phyloP scores from a whole-genome alignment of 495 filamentous ascomycete species.

The Neohortaea acidophila region DNA sequence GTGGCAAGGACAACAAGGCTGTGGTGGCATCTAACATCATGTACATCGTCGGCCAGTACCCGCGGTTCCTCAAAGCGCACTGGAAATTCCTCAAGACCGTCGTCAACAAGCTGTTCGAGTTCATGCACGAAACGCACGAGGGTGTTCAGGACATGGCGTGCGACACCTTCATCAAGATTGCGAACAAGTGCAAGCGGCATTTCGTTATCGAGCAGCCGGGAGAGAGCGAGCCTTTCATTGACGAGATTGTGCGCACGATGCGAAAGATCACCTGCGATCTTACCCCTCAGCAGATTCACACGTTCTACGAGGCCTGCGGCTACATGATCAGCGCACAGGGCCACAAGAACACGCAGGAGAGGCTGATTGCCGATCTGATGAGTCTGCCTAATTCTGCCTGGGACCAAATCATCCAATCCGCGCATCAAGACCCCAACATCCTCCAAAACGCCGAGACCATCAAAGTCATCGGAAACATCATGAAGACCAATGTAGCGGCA shows the following conservation, averaged over 20 bases:
- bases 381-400: conserved; percentile 81
- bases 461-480: conserved; percentile 96
- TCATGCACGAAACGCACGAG: conserved; percentile 99
- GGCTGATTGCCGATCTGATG: conserved; percentile 87
- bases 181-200: conserved; percentile 91
- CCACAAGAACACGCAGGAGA: conserved; percentile 77
- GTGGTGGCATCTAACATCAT: conserved; percentile 99
- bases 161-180: conserved; percentile 99
- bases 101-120: conserved; percentile 98
- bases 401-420: conserved; percentile 79
- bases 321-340: conserved; percentile 99
- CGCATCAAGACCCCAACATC: conserved; percentile 63
- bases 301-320: conserved; percentile 97
- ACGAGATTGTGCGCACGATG: conserved; percentile 93
- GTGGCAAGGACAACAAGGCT: conserved; percentile 97
- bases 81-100: conserved; percentile 99
- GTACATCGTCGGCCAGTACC: conserved; percentile 99
- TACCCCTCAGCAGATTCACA: conserved; percentile 92
- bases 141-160: conserved; percentile 99
- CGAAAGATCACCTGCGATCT: conserved; percentile 89
- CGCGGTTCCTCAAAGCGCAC: conserved; percentile 92
- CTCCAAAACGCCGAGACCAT: conserved; percentile 87
- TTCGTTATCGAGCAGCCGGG: conserved; percentile 93
- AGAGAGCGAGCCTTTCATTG: conserved; percentile 90
- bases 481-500: conserved; percentile 98